Percentiles rank a stretch among this genome's conserved stretches.
phyloP scores from a whole-genome alignment of 345 rosid species.

The Bruguiera sexangula region DNA sequence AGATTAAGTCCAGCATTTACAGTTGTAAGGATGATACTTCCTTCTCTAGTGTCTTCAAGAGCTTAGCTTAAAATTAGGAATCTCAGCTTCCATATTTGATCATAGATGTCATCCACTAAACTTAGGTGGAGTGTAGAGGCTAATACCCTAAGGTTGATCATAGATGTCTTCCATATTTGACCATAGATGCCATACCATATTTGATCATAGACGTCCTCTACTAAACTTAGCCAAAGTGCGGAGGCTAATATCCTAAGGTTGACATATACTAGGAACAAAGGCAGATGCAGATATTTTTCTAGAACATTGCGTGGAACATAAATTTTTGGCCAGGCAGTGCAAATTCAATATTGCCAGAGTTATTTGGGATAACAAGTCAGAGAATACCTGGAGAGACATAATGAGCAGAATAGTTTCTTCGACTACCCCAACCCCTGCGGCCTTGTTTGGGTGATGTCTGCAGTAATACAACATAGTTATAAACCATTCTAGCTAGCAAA shows the following conservation, averaged over 20 bases:
- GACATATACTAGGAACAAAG: too few species aligned
- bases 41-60: background rate
- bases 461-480: slow-evolving; percentile 17
- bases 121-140: too few species aligned
- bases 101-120: background rate
- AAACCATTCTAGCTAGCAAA: background rate
- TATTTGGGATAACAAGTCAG: background rate
- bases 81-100: background rate
- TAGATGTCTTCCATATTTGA: too few species aligned
- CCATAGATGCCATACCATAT: background rate
- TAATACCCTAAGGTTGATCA: too few species aligned
- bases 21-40: too few species aligned
- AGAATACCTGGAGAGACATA: slow-evolving; percentile 41
- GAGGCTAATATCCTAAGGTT: too few species aligned
- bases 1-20: too few species aligned
- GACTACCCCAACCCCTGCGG: slow-evolving; percentile 42
- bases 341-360: background rate
- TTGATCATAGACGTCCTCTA: background rate
- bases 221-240: too few species aligned
- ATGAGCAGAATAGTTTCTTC: slow-evolving; percentile 47
- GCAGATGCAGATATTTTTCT: too few species aligned
- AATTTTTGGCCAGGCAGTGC: background rate
- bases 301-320: background rate
- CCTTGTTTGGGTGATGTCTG: slow-evolving; percentile 41
- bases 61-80: background rate